Conservation (phyloP, 768 basidiomycete species). For the Lyophyllum atratum region DNA sequence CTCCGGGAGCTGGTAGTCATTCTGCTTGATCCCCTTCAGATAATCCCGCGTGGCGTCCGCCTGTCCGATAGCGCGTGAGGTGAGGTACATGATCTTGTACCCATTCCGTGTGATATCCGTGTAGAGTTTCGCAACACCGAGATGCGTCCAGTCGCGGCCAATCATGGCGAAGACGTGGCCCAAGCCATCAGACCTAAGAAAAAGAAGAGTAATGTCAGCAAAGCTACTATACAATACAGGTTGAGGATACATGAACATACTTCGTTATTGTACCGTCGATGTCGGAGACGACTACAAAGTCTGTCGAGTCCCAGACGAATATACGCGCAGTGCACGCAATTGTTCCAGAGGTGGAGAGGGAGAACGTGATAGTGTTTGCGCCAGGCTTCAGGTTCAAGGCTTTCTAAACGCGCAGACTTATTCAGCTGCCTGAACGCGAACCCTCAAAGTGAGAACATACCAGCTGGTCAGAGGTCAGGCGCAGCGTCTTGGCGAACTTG, state of each 20-base stretch:
- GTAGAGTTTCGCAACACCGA: conserved; percentile 96
- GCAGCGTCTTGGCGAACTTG: conserved; percentile 88
- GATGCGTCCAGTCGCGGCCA: conserved; percentile 97
- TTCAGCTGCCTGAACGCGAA: background rate
- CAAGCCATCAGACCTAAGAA: conserved; percentile 83
- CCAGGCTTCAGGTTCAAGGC: conserved; percentile 81
- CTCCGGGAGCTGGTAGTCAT: conserved; percentile 94
- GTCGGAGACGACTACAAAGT: conserved; percentile 90
- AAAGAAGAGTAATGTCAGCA: background rate
- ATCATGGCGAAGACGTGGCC: conserved; percentile 98
- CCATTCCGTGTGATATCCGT: conserved; percentile 95
- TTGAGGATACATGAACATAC: conserved; percentile 41
- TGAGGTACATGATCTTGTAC: conserved; percentile 97
- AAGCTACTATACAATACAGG: background rate
- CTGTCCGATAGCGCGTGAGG: conserved; percentile 95
- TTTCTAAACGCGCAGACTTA: conserved; percentile 55
- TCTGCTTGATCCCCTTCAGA: conserved; percentile 91
- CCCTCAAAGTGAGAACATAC: conserved; percentile 42
- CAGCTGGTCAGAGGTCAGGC: conserved; percentile 93
- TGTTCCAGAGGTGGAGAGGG: conserved; percentile 78
- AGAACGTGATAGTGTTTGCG: conserved; percentile 91
- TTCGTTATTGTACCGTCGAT: conserved; percentile 99
- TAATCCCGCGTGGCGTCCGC: conserved; percentile 97
- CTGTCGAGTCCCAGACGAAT: conserved; percentile 94
- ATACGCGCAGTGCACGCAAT: conserved; percentile 90